These are phyloP conservation scores for Rhododendron vialii DNA, from an alignment of 148 eudicot species.

Conservation along the genomic window DNA sequence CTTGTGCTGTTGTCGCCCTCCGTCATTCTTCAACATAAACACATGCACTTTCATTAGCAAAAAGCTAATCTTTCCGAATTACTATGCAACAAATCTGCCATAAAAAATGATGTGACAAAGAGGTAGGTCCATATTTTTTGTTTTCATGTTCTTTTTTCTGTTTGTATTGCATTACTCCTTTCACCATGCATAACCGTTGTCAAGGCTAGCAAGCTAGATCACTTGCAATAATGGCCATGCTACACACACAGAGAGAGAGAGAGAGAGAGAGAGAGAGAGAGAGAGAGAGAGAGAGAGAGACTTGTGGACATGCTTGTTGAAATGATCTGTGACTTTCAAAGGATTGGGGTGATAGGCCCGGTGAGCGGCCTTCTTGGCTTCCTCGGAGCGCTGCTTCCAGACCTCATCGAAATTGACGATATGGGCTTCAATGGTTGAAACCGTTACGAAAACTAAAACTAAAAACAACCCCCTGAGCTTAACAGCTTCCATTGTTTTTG, in stretches of 20 bases:
- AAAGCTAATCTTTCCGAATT: background rate
- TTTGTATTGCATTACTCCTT: background rate
- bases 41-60: background rate
- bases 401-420: constrained; percentile 33
- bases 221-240: background rate
- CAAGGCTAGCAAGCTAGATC: background rate
- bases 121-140: background rate
- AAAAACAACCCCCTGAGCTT: constrained; percentile 18
- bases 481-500: constrained; percentile 13
- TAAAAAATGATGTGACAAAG: background rate
- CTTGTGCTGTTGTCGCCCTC: constrained; percentile 22
- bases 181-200: background rate
- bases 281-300: constrained; percentile 8
- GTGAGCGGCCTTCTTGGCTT: constrained; percentile 27
- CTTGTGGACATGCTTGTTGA: constrained; percentile 30
- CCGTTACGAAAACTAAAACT: constrained; percentile 20
- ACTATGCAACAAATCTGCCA: background rate
- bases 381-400: constrained; percentile 36
- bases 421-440: constrained; percentile 19
- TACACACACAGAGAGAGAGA: background rate
- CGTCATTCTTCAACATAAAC: constrained; percentile 11
- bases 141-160: background rate
- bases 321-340: constrained; percentile 16
- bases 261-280: background rate
- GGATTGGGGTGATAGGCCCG: constrained; percentile 40